Evolutionary conservation across 225 moss, liverwort and hornwort species (phyloP).

Genomic region (Marchantia paleacea): DNA sequence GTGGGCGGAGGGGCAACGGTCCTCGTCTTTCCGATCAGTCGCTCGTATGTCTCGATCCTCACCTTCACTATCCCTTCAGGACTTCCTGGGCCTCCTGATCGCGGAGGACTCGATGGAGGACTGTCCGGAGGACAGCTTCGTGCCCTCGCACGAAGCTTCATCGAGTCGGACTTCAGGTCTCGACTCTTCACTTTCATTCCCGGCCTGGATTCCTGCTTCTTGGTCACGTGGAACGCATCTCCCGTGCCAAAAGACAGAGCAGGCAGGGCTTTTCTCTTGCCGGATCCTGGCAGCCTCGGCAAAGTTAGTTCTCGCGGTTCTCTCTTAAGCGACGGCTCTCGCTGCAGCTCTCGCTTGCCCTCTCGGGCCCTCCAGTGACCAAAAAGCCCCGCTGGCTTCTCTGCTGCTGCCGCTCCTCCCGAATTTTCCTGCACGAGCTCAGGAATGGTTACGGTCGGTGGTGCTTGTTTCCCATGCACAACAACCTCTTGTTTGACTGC

Average conservation of each 20-base stretch:
- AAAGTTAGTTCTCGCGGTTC: background rate
- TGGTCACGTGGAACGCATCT: background rate
- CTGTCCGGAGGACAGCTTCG: background rate
- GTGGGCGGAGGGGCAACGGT: background rate
- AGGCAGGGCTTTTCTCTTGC: slow-evolving; percentile 5
- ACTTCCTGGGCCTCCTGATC: slow-evolving; percentile 3
- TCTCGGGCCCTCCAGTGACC: background rate
- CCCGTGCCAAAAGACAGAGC: background rate
- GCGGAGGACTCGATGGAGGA: background rate
- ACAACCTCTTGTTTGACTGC: background rate
- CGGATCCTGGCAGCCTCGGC: slow-evolving; percentile 1
- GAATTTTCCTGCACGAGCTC: background rate
- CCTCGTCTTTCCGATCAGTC: slow-evolving; percentile 6
- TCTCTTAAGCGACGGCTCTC: background rate
- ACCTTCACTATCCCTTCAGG: slow-evolving; percentile 10
- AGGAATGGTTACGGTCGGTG: background rate
- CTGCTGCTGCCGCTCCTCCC: background rate
- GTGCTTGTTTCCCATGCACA: background rate
- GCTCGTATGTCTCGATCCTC: slow-evolving; percentile 21
- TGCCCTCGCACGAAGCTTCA: background rate
- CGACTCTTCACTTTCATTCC: background rate
- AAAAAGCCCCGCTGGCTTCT: background rate
- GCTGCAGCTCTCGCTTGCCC: background rate
- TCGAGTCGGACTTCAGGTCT: background rate
- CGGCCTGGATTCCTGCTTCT: background rate